A percentile compares a stretch with the other conserved stretches of the same genome.
phyloP scores from a whole-genome alignment of 2,329 filamentous ascomycete genomes.

The Grosmannia serpens region DNA sequence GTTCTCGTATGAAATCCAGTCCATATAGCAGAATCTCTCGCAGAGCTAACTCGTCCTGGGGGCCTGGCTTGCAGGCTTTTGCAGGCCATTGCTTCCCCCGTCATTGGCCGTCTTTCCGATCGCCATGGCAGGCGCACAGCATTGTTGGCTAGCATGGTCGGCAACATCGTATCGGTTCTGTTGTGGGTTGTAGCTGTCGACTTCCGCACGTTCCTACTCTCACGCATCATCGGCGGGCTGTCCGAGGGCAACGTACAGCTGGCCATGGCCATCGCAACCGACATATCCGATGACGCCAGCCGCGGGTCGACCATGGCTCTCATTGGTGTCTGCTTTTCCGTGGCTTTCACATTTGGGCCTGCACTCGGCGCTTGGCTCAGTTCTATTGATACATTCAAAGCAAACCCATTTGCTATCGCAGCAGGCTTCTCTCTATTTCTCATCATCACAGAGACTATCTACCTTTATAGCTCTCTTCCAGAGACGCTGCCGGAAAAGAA shows the following conservation, averaged over 20 bases:
- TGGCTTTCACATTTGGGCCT: conserved; percentile 94
- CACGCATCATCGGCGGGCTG: conserved; percentile 78
- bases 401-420: conserved; percentile 88
- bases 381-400: conserved; percentile 62
- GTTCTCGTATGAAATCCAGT: conserved; percentile 47
- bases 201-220: conserved; percentile 93
- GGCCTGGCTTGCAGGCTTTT: conserved; percentile 47
- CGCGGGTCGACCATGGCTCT: conserved; percentile 90
- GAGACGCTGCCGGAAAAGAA: conserved; percentile 65
- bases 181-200: conserved; percentile 90
- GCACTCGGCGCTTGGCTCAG: conserved; percentile 81
- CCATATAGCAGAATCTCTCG: neutral
- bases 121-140: conserved; percentile 77
- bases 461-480: conserved; percentile 73
- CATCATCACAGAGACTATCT: conserved; percentile 77
- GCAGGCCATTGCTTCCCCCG: conserved; percentile 81
- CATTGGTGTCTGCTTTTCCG: conserved; percentile 90
- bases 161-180: conserved; percentile 85
- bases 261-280: conserved; percentile 89
- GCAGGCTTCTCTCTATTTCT: conserved; percentile 78
- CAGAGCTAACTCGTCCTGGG: neutral
- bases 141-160: conserved; percentile 80
- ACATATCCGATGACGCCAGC: conserved; percentile 78
- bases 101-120: conserved; percentile 85
- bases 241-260: conserved; percentile 97